Evolutionary conservation across 2,329 filamentous ascomycete genomes (phyloP).

Genomic region (Apiospora pterosperma): DNA sequence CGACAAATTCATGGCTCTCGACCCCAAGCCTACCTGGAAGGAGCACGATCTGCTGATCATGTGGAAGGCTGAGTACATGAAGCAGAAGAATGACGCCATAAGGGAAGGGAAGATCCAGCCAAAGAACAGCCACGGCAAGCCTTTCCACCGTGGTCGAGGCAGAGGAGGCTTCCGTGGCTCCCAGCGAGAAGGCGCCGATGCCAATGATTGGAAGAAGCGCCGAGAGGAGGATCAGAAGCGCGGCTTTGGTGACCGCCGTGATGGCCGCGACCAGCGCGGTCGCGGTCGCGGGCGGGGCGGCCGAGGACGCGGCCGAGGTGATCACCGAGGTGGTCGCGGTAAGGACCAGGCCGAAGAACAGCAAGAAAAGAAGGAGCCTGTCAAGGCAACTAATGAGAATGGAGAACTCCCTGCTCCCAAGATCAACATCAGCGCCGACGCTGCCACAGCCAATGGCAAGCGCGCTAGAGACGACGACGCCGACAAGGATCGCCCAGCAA

Average conservation of each 20-base stretch:
- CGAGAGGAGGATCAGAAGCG: slow-evolving; percentile 59
- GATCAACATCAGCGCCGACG: slow-evolving; percentile 43
- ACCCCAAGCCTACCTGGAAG: slow-evolving; percentile 82
- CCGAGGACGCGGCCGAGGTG: slow-evolving; percentile 37
- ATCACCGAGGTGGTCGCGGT: slow-evolving; percentile 29
- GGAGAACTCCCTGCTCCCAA: slow-evolving; percentile 34
- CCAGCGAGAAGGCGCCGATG: slow-evolving; percentile 38
- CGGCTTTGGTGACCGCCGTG: slow-evolving; percentile 50
- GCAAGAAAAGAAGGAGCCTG: slow-evolving; percentile 16
- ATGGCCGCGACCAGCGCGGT: slow-evolving; percentile 34
- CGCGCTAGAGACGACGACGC: slow-evolving; percentile 48
- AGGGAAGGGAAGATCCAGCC: slow-evolving; percentile 66
- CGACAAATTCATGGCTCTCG: slow-evolving; percentile 74
- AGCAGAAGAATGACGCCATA: slow-evolving; percentile 72
- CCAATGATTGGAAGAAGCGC: slow-evolving; percentile 62
- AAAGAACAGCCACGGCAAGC: slow-evolving; percentile 34
- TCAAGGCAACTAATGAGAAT: slow-evolving; percentile 18
- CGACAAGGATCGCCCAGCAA: slow-evolving; percentile 47
- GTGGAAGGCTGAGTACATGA: slow-evolving; percentile 83
- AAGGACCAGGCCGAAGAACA: slow-evolving; percentile 30
- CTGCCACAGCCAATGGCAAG: slow-evolving; percentile 43
- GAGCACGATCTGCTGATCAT: slow-evolving; percentile 76
- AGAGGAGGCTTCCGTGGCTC: slow-evolving; percentile 36
- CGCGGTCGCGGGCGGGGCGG: slow-evolving; percentile 39
- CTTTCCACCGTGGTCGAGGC: slow-evolving; percentile 30